phyloP scores from a whole-genome alignment of 345 rosid genomes.

The Erysimum cheiranthoides region DNA sequence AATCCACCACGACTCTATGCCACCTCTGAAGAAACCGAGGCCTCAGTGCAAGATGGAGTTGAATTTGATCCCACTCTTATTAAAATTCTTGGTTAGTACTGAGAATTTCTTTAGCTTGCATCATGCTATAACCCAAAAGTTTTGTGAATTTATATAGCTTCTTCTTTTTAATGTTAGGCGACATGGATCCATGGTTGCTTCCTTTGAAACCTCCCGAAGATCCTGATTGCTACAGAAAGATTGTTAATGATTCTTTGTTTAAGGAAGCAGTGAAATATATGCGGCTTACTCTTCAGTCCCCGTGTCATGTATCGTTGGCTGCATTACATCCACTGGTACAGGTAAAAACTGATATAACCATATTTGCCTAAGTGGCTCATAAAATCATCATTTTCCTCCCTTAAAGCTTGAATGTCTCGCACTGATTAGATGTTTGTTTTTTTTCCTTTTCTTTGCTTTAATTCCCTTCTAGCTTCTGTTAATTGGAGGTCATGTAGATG shows the following conservation, averaged over 20 bases:
- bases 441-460: neutral
- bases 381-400: neutral
- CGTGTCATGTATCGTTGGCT: slow-evolving; percentile 46
- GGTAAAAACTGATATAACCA: slow-evolving; percentile 49
- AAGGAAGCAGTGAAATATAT: slow-evolving; percentile 70
- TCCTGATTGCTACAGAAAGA: slow-evolving; percentile 49
- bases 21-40: slow-evolving; percentile 61
- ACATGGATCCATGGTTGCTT: slow-evolving; percentile 77
- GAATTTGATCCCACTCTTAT: slow-evolving; percentile 50
- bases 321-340: slow-evolving; percentile 83
- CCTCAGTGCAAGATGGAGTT: slow-evolving; percentile 45
- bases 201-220: slow-evolving; percentile 61
- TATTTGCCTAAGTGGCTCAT: neutral
- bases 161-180: slow-evolving; percentile 42
- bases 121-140: neutral
- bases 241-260: slow-evolving; percentile 52
- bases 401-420: slow-evolving; percentile 8
- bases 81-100: slow-evolving; percentile 62
- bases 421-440: slow-evolving; percentile 6
- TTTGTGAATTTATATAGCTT: slow-evolving; percentile 19
- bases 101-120: neutral
- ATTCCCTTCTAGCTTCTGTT: slow-evolving; percentile 62
- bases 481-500: slow-evolving; percentile 66
- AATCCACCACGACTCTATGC: slow-evolving; percentile 46
- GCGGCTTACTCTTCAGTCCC: slow-evolving; percentile 54